Evolutionary conservation across 164 flowering plant genomes (phyloP), one percentile per base, ranked within the genome.

Genomic region (Cinnamomum micranthum): DNA sequence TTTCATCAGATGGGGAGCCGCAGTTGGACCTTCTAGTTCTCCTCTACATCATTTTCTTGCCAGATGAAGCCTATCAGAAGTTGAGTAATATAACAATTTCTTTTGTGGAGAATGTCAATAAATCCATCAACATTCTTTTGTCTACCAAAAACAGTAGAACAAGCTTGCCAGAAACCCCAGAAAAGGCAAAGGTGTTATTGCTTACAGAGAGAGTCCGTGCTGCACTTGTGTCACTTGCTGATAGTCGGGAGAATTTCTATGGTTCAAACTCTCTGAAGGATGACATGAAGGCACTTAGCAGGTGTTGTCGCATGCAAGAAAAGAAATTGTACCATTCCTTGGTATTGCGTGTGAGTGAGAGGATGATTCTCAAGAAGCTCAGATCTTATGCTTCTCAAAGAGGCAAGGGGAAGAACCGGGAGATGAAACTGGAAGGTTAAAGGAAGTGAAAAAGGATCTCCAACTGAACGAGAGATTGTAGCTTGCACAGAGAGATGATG

Each of bases 1-100:
- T 95, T 58, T 86, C 95, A 13, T 87, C 73, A 24, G 79, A 83
- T 65, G 99, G 98, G 72, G 88, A 91, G 78, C 97, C 99, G 23
- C 89, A 95, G 80, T 71, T 82, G 52, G 97, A 95, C 80, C 84
- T 93, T 75, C 80, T 95, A 74, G 70, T 88, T 68, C 84, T 93
- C 14, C 85, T 92, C 24, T 87, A 87, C 83, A 79, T 93, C 73
- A 79, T 90, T 68, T 80, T 81, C 70, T 78, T 93, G 70, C 80
- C 91, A 6, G 95, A 92, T 50, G 87, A 87, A 75, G 79, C 77
- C 28, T 92, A 81, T 77, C 24, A 73, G 62, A 79, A 82, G 75
- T 77, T 95, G 80, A 87, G 87, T 75, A 81, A 82, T 31, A 51
- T 41, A 41, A 41, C 77, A 5, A 52, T 82, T 55, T 78, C 88